Evolutionary conservation across 148 eudicot species (phyloP).

Genomic region (Talinum fruticosum): DNA sequence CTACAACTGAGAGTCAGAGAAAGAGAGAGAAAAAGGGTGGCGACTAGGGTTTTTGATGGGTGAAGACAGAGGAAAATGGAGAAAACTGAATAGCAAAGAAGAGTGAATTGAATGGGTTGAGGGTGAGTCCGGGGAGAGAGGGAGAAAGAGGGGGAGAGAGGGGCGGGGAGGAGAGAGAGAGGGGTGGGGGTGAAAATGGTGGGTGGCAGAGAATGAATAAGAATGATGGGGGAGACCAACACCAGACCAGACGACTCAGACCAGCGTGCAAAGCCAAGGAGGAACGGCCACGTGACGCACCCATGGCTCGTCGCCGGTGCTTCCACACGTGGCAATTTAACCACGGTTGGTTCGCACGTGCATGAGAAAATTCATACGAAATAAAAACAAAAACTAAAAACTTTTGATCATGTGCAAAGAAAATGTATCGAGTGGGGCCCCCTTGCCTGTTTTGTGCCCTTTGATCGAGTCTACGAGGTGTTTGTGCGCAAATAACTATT

Average conservation of each 20-base stretch:
- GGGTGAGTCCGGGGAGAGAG: slow-evolving; percentile 5
- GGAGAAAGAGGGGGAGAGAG: neutral
- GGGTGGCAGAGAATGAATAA: slow-evolving; percentile 18
- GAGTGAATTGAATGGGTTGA: neutral
- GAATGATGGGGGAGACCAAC: neutral
- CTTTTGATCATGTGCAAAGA: too few species aligned
- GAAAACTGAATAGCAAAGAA: slow-evolving; percentile 2
- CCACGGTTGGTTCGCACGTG: slow-evolving; percentile 8
- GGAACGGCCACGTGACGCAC: slow-evolving; percentile 26
- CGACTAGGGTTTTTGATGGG: slow-evolving; percentile 34
- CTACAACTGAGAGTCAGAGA: neutral
- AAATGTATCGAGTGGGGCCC: too few species aligned
- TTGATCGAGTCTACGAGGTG: too few species aligned
- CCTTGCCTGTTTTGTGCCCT: too few species aligned
- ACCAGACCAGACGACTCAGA: too few species aligned
- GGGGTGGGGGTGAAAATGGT: slow-evolving; percentile 8
- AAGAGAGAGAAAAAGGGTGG: neutral
- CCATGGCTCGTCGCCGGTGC: slow-evolving; percentile 13
- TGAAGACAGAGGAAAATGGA: slow-evolving; percentile 11
- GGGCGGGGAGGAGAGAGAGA: neutral
- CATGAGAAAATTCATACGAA: neutral
- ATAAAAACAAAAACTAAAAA: too few species aligned
- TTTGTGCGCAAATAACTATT: too few species aligned
- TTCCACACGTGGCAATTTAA: slow-evolving; percentile 12
- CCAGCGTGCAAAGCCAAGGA: neutral